A percentile compares a stretch with the other conserved stretches of the same genome.
phyloP scores from a whole-genome alignment of 1,284 basidiomycete genomes.

The Spongiforma sp. region DNA sequence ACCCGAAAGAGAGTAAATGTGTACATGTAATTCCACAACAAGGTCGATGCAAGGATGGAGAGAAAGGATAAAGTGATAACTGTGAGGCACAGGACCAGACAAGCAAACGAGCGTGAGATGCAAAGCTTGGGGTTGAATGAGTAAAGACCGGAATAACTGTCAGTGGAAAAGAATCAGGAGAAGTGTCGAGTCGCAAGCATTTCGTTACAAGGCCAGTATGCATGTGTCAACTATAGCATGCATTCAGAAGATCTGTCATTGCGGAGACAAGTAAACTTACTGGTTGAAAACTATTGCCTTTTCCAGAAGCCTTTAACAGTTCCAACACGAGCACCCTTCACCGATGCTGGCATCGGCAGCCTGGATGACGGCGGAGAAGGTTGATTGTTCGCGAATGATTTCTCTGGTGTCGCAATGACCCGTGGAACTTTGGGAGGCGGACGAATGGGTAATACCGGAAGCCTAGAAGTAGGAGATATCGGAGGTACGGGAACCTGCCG shows the following conservation, averaged over 20 bases:
- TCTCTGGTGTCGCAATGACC: slow-evolving; percentile 9
- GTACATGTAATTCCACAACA: slow-evolving; percentile 43
- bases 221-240: slow-evolving; percentile 4
- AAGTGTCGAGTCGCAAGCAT: slow-evolving; percentile 6
- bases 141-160: slow-evolving; percentile 27
- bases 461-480: slow-evolving; percentile 20
- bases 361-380: slow-evolving; percentile 17
- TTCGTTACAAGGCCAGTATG: slow-evolving; percentile 2
- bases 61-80: slow-evolving; percentile 13
- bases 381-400: neutral
- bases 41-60: slow-evolving; percentile 26
- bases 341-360: slow-evolving; percentile 31
- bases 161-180: neutral
- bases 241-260: slow-evolving; percentile 4
- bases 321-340: slow-evolving; percentile 27
- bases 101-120: slow-evolving; percentile 15
- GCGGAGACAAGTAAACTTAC: slow-evolving; percentile 9
- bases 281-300: slow-evolving; percentile 18
- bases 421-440: slow-evolving; percentile 17
- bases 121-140: slow-evolving; percentile 5
- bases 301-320: slow-evolving; percentile 41
- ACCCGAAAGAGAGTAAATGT: slow-evolving; percentile 25
- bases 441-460: slow-evolving; percentile 26
- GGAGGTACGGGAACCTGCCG: slow-evolving; percentile 8
- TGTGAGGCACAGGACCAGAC: slow-evolving; percentile 7